phyloP scores from a whole-genome alignment of 345 rosid species.

The Lumnitzera littorea region DNA sequence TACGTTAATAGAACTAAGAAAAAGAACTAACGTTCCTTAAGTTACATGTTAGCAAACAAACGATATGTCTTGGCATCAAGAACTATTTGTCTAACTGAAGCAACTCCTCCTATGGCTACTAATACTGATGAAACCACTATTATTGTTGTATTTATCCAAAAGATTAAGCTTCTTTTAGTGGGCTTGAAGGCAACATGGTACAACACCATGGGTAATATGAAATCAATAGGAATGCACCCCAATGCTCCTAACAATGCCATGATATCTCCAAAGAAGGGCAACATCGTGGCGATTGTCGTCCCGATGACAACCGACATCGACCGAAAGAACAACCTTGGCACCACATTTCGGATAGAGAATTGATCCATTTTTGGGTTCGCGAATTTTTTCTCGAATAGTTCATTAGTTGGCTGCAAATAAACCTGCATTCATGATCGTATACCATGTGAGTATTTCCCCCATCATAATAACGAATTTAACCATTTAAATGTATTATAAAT shows the following conservation, averaged over 20 bases:
- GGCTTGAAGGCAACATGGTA: constrained; percentile 44
- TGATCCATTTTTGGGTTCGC: constrained; percentile 33
- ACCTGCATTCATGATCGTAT: constrained; percentile 16
- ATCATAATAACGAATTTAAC: too few relatives aligned
- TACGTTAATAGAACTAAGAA: too few relatives aligned
- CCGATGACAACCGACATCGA: constrained; percentile 28
- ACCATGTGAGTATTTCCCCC: background rate
- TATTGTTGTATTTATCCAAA: constrained; percentile 34
- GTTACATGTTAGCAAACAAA: constrained; percentile 35
- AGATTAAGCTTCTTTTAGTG: constrained; percentile 22
- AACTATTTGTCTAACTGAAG: constrained; percentile 33
- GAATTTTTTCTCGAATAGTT: constrained; percentile 28
- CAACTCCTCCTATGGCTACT: constrained; percentile 29
- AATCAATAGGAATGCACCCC: constrained; percentile 41
- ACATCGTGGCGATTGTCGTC: constrained; percentile 27
- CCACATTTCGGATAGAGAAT: constrained; percentile 27
- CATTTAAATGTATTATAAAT: too few relatives aligned
- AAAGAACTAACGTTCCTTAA: too few relatives aligned
- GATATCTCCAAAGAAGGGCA: constrained; percentile 54
- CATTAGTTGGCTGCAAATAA: constrained; percentile 47
- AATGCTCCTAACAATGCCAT: constrained; percentile 40
- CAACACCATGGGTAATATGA: constrained; percentile 35
- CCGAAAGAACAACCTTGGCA: constrained; percentile 29
- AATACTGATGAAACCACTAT: constrained; percentile 18
- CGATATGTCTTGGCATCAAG: constrained; percentile 36